Conservation (phyloP, 495 filamentous ascomycete species). For the Penicillium cataractarum region DNA sequence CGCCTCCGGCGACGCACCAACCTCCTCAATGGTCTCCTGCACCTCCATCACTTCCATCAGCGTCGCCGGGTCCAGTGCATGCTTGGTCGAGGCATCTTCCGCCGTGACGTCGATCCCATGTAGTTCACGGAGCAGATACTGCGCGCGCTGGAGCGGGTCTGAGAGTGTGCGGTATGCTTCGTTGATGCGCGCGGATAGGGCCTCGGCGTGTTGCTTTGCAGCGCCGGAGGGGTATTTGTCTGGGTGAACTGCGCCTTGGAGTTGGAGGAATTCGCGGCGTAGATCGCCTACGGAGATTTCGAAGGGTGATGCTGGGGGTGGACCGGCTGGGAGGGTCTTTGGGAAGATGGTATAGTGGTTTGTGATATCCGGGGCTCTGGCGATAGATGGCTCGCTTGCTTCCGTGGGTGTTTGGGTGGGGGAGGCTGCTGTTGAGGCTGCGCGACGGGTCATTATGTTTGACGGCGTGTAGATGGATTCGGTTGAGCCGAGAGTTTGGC, state of each 20-base stretch:
- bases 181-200: constrained; percentile 77
- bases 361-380: constrained; percentile 43
- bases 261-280: constrained; percentile 79
- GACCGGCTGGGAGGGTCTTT: constrained; percentile 72
- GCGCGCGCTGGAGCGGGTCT: constrained; percentile 75
- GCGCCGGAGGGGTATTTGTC: constrained; percentile 67
- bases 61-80: constrained; percentile 69
- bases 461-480: not conserved
- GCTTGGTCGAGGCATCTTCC: constrained; percentile 66
- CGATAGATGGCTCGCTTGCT: constrained; percentile 16
- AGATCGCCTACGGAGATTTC: constrained; percentile 65
- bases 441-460: constrained; percentile 6
- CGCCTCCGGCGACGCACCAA: constrained; percentile 47
- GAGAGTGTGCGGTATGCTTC: constrained; percentile 83
- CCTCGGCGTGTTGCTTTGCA: constrained; percentile 67
- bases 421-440: not conserved
- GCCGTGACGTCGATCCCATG: constrained; percentile 73
- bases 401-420: constrained; percentile 25
- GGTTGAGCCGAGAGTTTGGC: not conserved
- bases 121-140: constrained; percentile 73
- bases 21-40: constrained; percentile 80
- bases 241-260: constrained; percentile 81
- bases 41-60: constrained; percentile 88
- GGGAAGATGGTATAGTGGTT: constrained; percentile 91
- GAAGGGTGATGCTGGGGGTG: constrained; percentile 80